phyloP scores from a whole-genome alignment of 208 protist genomes.

The Trypanosoma mega region DNA sequence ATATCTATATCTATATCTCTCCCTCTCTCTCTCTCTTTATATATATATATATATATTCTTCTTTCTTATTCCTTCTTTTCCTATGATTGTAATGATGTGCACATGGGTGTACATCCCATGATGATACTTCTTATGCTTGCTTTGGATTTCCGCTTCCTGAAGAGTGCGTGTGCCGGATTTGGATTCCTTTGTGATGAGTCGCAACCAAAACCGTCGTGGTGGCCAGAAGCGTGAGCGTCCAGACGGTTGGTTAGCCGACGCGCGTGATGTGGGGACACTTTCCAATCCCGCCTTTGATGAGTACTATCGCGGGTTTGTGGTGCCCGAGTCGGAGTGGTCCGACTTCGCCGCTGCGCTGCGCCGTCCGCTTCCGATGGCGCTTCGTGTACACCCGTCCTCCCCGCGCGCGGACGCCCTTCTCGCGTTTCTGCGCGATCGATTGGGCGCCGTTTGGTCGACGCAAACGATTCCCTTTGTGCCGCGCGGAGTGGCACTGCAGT shows the following conservation, averaged over 20 bases:
- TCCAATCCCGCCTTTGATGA: conserved; percentile 63
- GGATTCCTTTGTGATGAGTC: too few relatives aligned
- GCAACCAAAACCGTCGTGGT: conserved; percentile 71
- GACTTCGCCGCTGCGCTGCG: conserved; percentile 61
- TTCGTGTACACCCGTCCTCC: conserved; percentile 54
- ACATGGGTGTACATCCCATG: too few relatives aligned
- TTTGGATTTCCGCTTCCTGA: background rate
- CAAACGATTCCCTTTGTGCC: conserved; percentile 60
- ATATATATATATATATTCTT: background rate
- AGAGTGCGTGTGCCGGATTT: background rate
- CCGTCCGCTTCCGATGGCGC: conserved; percentile 66
- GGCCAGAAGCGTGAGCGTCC: conserved; percentile 50
- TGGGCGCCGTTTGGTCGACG: conserved; percentile 47
- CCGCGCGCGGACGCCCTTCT: conserved; percentile 37
- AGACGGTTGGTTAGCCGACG: conserved; percentile 67
- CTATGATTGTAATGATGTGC: conserved; percentile 13
- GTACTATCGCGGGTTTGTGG: conserved; percentile 67
- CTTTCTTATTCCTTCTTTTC: conserved; percentile 13
- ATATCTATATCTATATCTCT: too few relatives aligned
- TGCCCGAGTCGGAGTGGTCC: conserved; percentile 59
- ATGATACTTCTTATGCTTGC: background rate
- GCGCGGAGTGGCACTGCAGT: conserved; percentile 62
- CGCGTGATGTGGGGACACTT: conserved; percentile 51
- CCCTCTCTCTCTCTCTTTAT: conserved; percentile 4
- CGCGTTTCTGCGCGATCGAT: conserved; percentile 36